Conservation (phyloP, 2,329 filamentous ascomycete species). For the Cladosporium sp. region DNA sequence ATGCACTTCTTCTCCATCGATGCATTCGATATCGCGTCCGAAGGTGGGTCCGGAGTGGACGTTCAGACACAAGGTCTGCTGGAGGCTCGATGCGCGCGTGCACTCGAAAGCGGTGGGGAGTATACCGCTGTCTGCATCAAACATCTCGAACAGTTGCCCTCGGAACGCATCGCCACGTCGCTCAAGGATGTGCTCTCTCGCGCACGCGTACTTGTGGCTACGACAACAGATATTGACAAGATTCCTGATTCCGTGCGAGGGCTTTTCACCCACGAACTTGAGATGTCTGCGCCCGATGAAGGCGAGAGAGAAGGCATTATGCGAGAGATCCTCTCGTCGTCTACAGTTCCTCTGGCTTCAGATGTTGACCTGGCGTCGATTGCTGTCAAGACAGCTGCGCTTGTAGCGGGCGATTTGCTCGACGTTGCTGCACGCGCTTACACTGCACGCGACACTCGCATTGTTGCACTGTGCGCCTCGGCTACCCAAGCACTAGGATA, state of each 20-base stretch:
- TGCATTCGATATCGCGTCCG: conserved; percentile 90
- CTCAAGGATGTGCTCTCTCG: conserved; percentile 81
- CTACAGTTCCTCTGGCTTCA: conserved; percentile 73
- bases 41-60: conserved; percentile 83
- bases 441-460: conserved; percentile 71
- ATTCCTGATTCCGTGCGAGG: conserved; percentile 86
- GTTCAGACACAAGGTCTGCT: conserved; percentile 92
- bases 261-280: conserved; percentile 91
- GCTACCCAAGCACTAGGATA: conserved; percentile 11
- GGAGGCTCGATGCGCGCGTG: conserved; percentile 82
- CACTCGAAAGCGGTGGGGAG: conserved; percentile 81
- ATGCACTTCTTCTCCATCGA: conserved; percentile 87
- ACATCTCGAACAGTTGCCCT: conserved; percentile 87
- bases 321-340: conserved; percentile 72
- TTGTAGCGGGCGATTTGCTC: conserved; percentile 87
- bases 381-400: conserved; percentile 89
- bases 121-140: conserved; percentile 82
- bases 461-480: conserved; percentile 61
- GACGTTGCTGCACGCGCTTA: conserved; percentile 91
- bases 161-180: conserved; percentile 83
- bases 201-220: conserved; percentile 82
- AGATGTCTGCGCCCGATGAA: conserved; percentile 91
- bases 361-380: conserved; percentile 82
- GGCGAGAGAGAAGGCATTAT: conserved; percentile 87
- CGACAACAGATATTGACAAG: conserved; percentile 93